These are phyloP conservation scores for Przewalskia tangutica DNA, from an alignment of 257 asterid species.

Conservation along the genomic window DNA sequence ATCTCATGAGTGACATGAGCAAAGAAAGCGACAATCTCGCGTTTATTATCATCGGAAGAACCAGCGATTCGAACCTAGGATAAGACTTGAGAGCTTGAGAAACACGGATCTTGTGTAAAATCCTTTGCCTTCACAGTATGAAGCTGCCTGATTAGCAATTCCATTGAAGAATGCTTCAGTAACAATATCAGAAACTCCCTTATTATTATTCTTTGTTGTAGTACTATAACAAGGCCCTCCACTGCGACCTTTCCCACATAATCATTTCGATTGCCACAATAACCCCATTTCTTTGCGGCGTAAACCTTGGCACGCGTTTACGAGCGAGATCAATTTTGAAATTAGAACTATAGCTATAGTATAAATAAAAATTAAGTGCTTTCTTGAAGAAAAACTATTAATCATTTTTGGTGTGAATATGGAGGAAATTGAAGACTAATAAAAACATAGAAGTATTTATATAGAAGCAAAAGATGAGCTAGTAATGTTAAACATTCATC, in stretches of 20 bases:
- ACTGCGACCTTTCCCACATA: conserved; percentile 39
- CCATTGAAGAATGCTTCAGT: conserved; percentile 33
- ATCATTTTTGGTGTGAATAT: not conserved
- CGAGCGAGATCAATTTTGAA: not conserved
- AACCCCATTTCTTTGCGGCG: too few relatives aligned
- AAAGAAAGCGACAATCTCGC: conserved; percentile 47
- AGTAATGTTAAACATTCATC: not conserved
- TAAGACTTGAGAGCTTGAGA: conserved; percentile 29
- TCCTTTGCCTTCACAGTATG: conserved; percentile 33
- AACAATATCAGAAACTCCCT: conserved; percentile 20
- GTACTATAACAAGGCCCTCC: conserved; percentile 24
- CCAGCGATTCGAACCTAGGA: conserved; percentile 24
- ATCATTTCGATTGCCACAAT: conserved; percentile 24
- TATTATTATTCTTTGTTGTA: conserved; percentile 1
- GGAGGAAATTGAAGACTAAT: not conserved
- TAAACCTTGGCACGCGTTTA: too few relatives aligned
- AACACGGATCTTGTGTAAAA: conserved; percentile 35
- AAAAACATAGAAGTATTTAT: not conserved
- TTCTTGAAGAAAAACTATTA: not conserved
- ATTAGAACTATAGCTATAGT: not conserved
- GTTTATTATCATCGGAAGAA: conserved; percentile 28
- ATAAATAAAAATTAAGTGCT: not conserved
- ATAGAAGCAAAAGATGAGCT: not conserved
- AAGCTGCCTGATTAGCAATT: conserved; percentile 20
- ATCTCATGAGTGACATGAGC: conserved; percentile 47